These are phyloP conservation scores for Dryas integrifolia DNA, from an alignment of 331 rosid genomes.

Conservation along the genomic window DNA sequence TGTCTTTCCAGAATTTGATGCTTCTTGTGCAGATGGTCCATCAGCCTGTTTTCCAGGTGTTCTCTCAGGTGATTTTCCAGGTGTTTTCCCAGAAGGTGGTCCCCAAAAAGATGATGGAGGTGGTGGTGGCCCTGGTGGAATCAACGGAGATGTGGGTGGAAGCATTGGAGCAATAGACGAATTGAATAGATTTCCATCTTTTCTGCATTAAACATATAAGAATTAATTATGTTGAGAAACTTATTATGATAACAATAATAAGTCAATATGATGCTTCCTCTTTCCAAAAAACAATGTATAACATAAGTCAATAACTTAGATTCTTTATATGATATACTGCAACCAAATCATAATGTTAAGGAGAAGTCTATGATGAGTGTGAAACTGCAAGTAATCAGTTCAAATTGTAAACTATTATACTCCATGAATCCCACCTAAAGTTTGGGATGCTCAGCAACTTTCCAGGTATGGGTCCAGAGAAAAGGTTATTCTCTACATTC, in stretches of 20 bases:
- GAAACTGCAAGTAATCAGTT: conserved; percentile 16
- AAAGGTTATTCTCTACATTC: conserved; percentile 79
- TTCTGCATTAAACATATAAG: conserved; percentile 49
- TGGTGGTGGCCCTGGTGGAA: conserved; percentile 38
- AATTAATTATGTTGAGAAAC: conserved; percentile 11
- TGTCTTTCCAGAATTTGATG: conserved; percentile 54
- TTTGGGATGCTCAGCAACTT: conserved; percentile 67
- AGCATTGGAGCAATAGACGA: conserved; percentile 46
- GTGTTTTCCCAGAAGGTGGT: conserved; percentile 47
- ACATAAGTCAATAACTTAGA: not conserved
- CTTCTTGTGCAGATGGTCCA: conserved; percentile 56
- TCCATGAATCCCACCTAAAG: conserved; percentile 48
- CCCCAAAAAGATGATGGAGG: conserved; percentile 36
- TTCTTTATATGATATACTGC: conserved; percentile 5
- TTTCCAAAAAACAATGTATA: not conserved
- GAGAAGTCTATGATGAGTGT: not conserved
- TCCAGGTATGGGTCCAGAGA: conserved; percentile 76
- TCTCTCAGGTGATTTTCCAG: conserved; percentile 32
- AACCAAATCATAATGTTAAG: conserved; percentile 9
- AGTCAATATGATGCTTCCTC: not conserved
- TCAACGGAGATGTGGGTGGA: conserved; percentile 49
- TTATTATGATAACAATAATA: no score
- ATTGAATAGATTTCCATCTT: conserved; percentile 80
- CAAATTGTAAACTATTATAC: conserved; percentile 17
- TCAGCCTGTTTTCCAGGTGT: conserved; percentile 60